A percentile compares a stretch with the other conserved stretches of the same genome.
These are phyloP conservation scores for Daedalea quercina DNA, from an alignment of 768 basidiomycete species.

Conservation along the genomic window DNA sequence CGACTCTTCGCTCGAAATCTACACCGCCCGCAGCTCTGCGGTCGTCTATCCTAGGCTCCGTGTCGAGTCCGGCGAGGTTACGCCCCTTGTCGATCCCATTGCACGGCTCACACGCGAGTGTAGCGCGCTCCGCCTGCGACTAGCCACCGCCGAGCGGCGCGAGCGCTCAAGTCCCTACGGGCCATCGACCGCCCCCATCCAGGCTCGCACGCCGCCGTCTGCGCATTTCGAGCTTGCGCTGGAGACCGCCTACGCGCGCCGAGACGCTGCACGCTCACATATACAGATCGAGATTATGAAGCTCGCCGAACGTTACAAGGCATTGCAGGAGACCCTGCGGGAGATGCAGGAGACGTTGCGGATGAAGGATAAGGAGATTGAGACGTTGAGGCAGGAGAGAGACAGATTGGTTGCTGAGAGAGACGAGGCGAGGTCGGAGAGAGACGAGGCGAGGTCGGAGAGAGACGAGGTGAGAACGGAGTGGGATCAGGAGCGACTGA, in stretches of 20 bases:
- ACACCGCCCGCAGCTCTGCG: conserved; percentile 43
- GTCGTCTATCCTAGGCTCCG: conserved; percentile 26
- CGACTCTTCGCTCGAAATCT: conserved; percentile 1
- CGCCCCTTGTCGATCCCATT: conserved; percentile 35
- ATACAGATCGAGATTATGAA: conserved; percentile 30
- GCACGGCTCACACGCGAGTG: conserved; percentile 34
- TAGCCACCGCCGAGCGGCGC: conserved; percentile 33
- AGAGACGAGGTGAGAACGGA: not conserved
- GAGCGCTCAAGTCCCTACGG: conserved; percentile 16
- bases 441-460: conserved; percentile 4
- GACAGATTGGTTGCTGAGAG: conserved; percentile 24
- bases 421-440: conserved; percentile 18
- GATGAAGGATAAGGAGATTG: conserved; percentile 53
- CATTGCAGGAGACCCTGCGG: conserved; percentile 55
- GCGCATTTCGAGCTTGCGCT: not conserved
- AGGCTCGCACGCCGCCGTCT: conserved; percentile 15
- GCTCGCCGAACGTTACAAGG: conserved; percentile 55
- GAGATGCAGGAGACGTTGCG: conserved; percentile 58
- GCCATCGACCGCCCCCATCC: conserved; percentile 11
- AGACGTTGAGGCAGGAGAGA: conserved; percentile 38
- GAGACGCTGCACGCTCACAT: conserved; percentile 9
- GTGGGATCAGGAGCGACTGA: not conserved
- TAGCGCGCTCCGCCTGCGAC: conserved; percentile 36
- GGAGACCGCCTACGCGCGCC: conserved; percentile 5
- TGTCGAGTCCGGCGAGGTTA: conserved; percentile 21